Percentiles rank a stretch among this genome's conserved stretches.
These are phyloP conservation scores for Colletotrichum acutatum DNA, from an alignment of 2,329 filamentous ascomycete species.

Conservation along the genomic window DNA sequence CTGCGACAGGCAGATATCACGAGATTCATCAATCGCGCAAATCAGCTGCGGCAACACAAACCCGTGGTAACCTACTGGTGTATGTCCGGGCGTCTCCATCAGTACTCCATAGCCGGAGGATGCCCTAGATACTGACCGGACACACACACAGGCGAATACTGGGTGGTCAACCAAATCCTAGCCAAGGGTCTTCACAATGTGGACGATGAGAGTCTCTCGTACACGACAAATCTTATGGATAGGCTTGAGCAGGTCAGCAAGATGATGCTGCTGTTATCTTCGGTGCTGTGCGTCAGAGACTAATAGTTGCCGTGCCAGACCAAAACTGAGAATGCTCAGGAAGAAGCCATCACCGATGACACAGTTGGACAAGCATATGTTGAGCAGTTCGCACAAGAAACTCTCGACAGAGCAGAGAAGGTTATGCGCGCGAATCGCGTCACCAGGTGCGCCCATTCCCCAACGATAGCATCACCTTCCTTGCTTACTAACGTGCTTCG, in stretches of 20 bases:
- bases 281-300: not conserved
- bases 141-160: slow-evolving; percentile 77
- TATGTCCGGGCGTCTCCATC: slow-evolving; percentile 57
- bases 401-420: slow-evolving; percentile 85
- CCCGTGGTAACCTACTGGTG: slow-evolving; percentile 96
- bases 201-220: slow-evolving; percentile 82
- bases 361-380: slow-evolving; percentile 89
- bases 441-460: slow-evolving; percentile 59
- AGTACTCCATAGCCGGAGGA: not conserved
- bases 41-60: slow-evolving; percentile 85
- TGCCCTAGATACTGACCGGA: not conserved
- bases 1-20: slow-evolving; percentile 85
- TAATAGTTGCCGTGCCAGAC: slow-evolving; percentile 55
- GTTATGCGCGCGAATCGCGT: slow-evolving; percentile 86
- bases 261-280: too few relatives aligned
- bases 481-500: not conserved
- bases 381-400: slow-evolving; percentile 92
- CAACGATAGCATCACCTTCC: not conserved
- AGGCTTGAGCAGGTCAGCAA: slow-evolving; percentile 80
- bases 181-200: slow-evolving; percentile 80
- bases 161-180: slow-evolving; percentile 92
- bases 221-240: slow-evolving; percentile 88
- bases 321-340: slow-evolving; percentile 77
- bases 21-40: slow-evolving; percentile 84
- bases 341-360: slow-evolving; percentile 89